Conservation (phyloP, 2,329 filamentous ascomycete species). For the Clarireedia hainanense region DNA sequence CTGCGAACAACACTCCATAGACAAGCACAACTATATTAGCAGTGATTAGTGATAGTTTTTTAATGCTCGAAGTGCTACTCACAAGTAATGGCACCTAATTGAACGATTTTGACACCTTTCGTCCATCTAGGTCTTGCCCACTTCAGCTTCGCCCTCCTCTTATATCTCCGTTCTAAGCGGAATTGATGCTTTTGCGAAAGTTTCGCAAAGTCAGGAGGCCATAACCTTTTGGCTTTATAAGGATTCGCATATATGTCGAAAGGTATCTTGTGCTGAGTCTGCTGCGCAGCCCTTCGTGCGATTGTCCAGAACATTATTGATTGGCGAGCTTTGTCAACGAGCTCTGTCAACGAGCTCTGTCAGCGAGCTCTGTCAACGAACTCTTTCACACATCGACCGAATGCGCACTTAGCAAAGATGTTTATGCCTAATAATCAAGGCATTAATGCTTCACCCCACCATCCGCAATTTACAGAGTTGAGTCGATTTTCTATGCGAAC, state of each 20-base stretch:
- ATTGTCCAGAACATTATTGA: constrained; percentile 39
- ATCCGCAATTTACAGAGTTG: constrained; percentile 5
- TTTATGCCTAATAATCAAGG: constrained; percentile 7
- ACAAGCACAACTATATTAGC: constrained; percentile 39
- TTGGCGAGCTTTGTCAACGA: constrained; percentile 15
- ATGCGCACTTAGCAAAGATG: background rate
- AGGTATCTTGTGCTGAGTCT: constrained; percentile 28
- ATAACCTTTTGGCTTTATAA: constrained; percentile 61
- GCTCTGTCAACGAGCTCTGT: background rate
- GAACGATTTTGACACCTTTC: constrained; percentile 56
- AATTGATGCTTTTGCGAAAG: constrained; percentile 67
- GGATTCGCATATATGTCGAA: constrained; percentile 40
- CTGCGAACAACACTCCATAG: constrained; percentile 56
- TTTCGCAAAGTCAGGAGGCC: constrained; percentile 69
- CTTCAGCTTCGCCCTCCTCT: constrained; percentile 57
- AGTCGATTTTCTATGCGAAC: constrained; percentile 7
- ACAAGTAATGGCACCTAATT: constrained; percentile 34
- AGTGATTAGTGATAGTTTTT: constrained; percentile 2
- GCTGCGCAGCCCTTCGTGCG: constrained; percentile 34
- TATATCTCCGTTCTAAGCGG: constrained; percentile 70
- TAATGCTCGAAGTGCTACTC: constrained; percentile 7
- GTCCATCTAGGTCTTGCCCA: constrained; percentile 56
- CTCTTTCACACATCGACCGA: background rate
- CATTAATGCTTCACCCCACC: constrained; percentile 9
- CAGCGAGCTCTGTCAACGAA: constrained; percentile 22